Base-by-base conservation (phyloP, 2,329 filamentous ascomycete species). In the Aspergillus tubingensis region DNA sequence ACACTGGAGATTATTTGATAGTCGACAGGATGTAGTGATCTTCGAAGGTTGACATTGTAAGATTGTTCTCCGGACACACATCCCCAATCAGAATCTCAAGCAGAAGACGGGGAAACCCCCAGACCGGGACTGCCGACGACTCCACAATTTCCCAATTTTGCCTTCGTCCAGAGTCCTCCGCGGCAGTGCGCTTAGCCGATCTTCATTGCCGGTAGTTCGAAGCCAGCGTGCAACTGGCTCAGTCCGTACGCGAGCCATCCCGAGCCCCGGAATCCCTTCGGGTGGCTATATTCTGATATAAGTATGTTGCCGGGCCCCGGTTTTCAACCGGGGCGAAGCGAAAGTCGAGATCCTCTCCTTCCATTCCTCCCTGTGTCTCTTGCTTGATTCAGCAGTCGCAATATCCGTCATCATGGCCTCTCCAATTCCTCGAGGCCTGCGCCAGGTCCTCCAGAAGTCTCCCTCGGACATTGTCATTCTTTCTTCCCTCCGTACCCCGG, bases 381-480 rank as follows among this genome's bases (percentile, higher is more conserved):
- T 21, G 32, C 11, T 36, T 13, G 32, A 36, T 36, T 36, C 11
- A 36, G 32, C 11, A 36, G 32, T 15, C 23, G 11, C n/a, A 23
- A 55, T 17, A 13, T 23, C 25, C 39, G 17, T 54, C 65, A 76
- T 59, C 6, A 85, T 84, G 81, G 75, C 80, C 48, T 77, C 71
- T 59, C 72, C 74, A 54, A 72, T 86, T 53, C 83, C 84, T 25
- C 86, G 85, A 72, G 91, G 91, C 71, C 82, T 94, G 64, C 86
- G 88, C 67, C 85, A 89, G 71, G 87, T 96, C 68, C 87, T 96
- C 62, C 79, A 88, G 70, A 96, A 95, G 77, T 80, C 87, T 23
- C 89, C 92, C 43, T 85, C 88, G 65, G 93, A 97, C 79, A 85
- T 92, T 44, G 91, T 97, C 69, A 90, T 97, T 74, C 87, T 96